A percentile compares a stretch with the other conserved stretches of the same genome.
phyloP scores from a whole-genome alignment of 129 eudicot species.

The Silybum marianum region DNA sequence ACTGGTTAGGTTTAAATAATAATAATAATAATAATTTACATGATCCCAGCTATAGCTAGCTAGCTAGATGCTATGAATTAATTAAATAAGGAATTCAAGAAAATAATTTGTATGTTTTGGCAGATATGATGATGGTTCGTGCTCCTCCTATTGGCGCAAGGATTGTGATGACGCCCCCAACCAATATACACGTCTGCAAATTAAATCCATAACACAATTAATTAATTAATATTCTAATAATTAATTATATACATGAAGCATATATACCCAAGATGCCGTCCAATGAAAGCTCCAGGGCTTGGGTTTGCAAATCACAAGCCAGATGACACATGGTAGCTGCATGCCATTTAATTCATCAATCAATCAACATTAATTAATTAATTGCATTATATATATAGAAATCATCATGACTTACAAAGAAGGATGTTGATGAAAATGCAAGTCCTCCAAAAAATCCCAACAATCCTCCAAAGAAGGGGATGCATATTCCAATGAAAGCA shows the following conservation, averaged over 20 bases:
- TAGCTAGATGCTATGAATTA: neutral
- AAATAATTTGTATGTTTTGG: constrained; percentile 30
- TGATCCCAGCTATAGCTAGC: neutral
- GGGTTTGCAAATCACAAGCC: constrained; percentile 27
- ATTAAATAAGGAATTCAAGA: neutral
- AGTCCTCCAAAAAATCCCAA: constrained; percentile 33
- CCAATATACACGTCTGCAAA: constrained; percentile 18
- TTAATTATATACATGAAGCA: neutral
- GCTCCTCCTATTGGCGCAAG: constrained; percentile 39
- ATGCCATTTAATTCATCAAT: neutral
- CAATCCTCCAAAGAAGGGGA: constrained; percentile 32
- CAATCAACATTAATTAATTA: neutral
- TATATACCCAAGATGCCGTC: constrained; percentile 26
- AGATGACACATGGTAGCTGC: constrained; percentile 25
- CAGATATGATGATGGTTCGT: constrained; percentile 25
- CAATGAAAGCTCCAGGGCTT: constrained; percentile 34
- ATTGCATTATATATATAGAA: neutral
- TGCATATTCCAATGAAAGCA: constrained; percentile 15
- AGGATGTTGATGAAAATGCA: constrained; percentile 33
- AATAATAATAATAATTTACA: neutral
- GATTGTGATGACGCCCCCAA: constrained; percentile 26
- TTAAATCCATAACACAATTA: neutral
- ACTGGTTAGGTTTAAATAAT: no score
- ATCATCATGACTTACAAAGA: constrained; percentile 15
- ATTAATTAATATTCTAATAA: neutral